A percentile compares a stretch with the other conserved stretches of the same genome.
Evolutionary conservation across 73 alveolate species (phyloP).

Genomic region (Vitrella brassicaformis): DNA sequence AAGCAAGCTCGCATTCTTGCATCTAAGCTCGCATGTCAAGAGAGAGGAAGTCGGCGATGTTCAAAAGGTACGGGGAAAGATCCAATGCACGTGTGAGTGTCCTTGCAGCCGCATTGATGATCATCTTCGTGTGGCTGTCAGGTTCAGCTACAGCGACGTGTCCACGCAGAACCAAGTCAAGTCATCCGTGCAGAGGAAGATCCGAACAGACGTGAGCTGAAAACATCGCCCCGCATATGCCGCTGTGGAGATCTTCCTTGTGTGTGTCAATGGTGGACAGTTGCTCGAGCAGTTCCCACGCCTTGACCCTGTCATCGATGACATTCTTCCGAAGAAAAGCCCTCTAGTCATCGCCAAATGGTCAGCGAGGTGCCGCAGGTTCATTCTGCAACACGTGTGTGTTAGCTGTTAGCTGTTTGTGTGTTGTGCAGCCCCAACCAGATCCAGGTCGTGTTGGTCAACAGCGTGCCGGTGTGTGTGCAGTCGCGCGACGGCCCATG

Average conservation of each 20-base stretch:
- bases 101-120: too few relatives aligned
- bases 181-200: background rate
- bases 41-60: too few relatives aligned
- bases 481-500: slow-evolving; percentile 53
- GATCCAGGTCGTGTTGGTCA: slow-evolving; percentile 4
- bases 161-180: background rate
- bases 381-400: background rate
- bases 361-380: background rate
- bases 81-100: too few relatives aligned
- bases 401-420: slow-evolving; percentile 44
- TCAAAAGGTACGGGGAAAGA: too few relatives aligned
- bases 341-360: background rate
- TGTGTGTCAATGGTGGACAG: background rate
- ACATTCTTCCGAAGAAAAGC: background rate
- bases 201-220: background rate
- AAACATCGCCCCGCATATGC: background rate
- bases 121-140: too few relatives aligned
- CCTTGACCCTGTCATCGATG: background rate
- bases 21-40: too few relatives aligned
- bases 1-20: too few relatives aligned
- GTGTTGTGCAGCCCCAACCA: background rate
- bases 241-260: background rate
- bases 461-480: slow-evolving; percentile 45
- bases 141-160: background rate
- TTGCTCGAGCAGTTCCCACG: background rate